A percentile compares a stretch with the other conserved stretches of the same genome.
phyloP scores from a whole-genome alignment of 768 basidiomycete genomes.

The Hypholoma fasciculare region DNA sequence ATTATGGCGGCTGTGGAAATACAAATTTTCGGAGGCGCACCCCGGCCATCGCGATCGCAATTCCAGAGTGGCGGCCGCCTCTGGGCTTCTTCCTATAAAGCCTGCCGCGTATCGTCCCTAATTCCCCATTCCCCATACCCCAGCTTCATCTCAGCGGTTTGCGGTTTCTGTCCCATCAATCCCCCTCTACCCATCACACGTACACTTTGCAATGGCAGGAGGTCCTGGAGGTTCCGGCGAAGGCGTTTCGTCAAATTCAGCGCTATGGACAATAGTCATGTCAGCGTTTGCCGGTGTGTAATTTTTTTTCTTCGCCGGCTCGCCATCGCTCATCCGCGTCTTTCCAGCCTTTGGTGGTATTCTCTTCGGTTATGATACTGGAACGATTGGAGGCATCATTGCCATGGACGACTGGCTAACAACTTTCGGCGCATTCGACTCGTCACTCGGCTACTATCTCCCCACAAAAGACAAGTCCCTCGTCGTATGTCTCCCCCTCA shows the following conservation, averaged over 20 bases:
- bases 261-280: conserved; percentile 36
- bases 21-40: neutral
- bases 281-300: conserved; percentile 34
- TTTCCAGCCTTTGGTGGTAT: conserved; percentile 42
- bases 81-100: neutral
- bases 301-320: neutral
- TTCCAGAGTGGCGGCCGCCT: neutral
- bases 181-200: neutral
- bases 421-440: conserved; percentile 37
- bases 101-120: neutral
- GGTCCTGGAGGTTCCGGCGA: conserved; percentile 34
- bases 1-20: neutral
- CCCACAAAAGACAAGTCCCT: conserved; percentile 45
- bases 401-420: conserved; percentile 57
- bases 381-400: conserved; percentile 73
- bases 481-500: conserved; percentile 22
- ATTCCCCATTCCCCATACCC: neutral
- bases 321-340: neutral
- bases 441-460: conserved; percentile 26
- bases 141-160: neutral
- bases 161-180: neutral
- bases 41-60: neutral
- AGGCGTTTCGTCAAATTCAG: conserved; percentile 27
- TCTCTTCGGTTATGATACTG: conserved; percentile 73
- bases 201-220: conserved; percentile 19